Conservation (phyloP, 352 stramenopile genomes). For the Phytopythium mirpurense region DNA sequence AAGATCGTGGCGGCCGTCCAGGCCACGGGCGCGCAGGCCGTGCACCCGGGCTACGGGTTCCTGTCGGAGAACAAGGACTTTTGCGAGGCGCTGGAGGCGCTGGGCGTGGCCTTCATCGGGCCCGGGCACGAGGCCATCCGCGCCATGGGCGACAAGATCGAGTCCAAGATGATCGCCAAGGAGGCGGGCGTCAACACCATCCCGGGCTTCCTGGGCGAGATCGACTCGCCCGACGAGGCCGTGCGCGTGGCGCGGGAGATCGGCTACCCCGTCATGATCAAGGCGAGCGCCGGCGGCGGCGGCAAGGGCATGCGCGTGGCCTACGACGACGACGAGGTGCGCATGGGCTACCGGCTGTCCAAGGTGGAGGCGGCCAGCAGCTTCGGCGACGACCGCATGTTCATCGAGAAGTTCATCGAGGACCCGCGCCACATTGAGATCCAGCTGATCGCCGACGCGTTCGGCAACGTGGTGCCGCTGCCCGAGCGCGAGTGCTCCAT, state of each 20-base stretch:
- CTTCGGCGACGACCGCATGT: slow-evolving; percentile 95
- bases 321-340: slow-evolving; percentile 87
- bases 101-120: slow-evolving; percentile 88
- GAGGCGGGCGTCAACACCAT: slow-evolving; percentile 92
- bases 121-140: slow-evolving; percentile 84
- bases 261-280: slow-evolving; percentile 98
- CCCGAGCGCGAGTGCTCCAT: slow-evolving; percentile 96
- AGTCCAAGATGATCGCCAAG: slow-evolving; percentile 92
- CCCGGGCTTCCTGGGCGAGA: slow-evolving; percentile 90
- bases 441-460: slow-evolving; percentile 91
- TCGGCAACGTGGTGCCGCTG: slow-evolving; percentile 91
- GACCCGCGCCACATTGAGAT: slow-evolving; percentile 98
- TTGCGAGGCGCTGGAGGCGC: slow-evolving; percentile 61
- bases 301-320: slow-evolving; percentile 97
- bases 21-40: slow-evolving; percentile 85
- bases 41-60: slow-evolving; percentile 96
- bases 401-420: slow-evolving; percentile 97
- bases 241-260: slow-evolving; percentile 89
- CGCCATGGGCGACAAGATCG: slow-evolving; percentile 94
- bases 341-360: slow-evolving; percentile 78
- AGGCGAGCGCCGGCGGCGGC: slow-evolving; percentile 93
- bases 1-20: slow-evolving; percentile 88
- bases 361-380: slow-evolving; percentile 86
- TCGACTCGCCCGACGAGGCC: slow-evolving; percentile 73
- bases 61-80: slow-evolving; percentile 94